phyloP scores from a whole-genome alignment of 352 stramenopile species.

The Pythium brachiatum region DNA sequence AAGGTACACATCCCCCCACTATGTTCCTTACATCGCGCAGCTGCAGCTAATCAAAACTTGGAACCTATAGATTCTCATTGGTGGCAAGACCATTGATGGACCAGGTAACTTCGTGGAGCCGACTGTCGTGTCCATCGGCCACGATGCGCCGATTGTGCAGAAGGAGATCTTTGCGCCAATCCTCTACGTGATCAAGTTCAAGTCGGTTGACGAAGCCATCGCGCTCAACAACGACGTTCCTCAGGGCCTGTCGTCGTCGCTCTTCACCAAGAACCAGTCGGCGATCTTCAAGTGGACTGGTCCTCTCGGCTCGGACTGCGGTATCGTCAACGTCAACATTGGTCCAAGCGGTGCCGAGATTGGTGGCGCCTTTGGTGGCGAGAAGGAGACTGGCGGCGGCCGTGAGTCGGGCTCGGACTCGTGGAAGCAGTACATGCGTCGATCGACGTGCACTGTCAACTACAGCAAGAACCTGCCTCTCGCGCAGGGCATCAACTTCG shows the following conservation, averaged over 20 bases:
- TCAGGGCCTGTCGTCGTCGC: slow-evolving; percentile 88
- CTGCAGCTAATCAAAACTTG: not conserved
- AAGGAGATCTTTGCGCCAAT: slow-evolving; percentile 92
- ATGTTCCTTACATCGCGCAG: not conserved
- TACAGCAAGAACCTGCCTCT: slow-evolving; percentile 91
- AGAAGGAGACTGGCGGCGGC: slow-evolving; percentile 92
- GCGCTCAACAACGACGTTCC: slow-evolving; percentile 91
- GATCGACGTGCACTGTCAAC: slow-evolving; percentile 93
- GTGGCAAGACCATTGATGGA: slow-evolving; percentile 78
- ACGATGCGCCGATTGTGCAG: slow-evolving; percentile 82
- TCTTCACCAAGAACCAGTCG: slow-evolving; percentile 91
- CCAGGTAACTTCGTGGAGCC: slow-evolving; percentile 91
- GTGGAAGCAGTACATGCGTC: slow-evolving; percentile 95
- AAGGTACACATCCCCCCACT: slow-evolving; percentile 28
- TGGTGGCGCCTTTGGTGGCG: slow-evolving; percentile 89
- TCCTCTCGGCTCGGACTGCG: slow-evolving; percentile 86
- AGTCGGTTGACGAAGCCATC: slow-evolving; percentile 89
- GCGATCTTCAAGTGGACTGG: slow-evolving; percentile 93
- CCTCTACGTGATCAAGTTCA: slow-evolving; percentile 90
- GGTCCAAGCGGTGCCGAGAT: slow-evolving; percentile 91
- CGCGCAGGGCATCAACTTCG: slow-evolving; percentile 92
- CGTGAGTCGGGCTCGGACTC: slow-evolving; percentile 90
- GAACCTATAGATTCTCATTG: slow-evolving; percentile 66
- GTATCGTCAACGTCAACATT: slow-evolving; percentile 94
- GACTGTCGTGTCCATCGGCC: slow-evolving; percentile 83